Conservation (phyloP, 306 rosid species). For the Cucumis sativus region DNA sequence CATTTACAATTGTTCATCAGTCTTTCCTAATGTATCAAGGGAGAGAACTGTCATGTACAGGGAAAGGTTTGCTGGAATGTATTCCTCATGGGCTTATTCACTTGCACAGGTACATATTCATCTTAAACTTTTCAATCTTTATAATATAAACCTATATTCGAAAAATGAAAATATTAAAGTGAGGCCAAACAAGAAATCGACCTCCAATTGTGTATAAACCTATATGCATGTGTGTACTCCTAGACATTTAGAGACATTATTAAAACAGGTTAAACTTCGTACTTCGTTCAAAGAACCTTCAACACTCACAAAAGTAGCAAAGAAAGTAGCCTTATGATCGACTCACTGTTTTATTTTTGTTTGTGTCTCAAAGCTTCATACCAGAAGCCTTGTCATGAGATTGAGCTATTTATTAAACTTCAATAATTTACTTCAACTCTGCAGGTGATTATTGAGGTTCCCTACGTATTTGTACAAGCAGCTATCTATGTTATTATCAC, state of each 20-base stretch:
- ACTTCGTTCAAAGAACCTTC: too few species aligned
- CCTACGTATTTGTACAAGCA: constrained; percentile 22
- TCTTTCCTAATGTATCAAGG: constrained; percentile 13
- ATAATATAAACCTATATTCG: neutral
- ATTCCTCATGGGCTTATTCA: constrained; percentile 37
- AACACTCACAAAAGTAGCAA: too few species aligned
- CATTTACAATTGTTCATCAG: constrained; percentile 27
- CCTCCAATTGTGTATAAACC: too few species aligned
- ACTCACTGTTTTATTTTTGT: too few species aligned
- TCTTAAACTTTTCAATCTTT: neutral
- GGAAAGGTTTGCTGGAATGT: constrained; percentile 40
- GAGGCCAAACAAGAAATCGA: too few species aligned
- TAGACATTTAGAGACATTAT: too few species aligned
- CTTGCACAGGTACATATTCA: constrained; percentile 27
- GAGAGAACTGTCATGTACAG: constrained; percentile 32
- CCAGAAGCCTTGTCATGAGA: neutral
- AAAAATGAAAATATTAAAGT: too few species aligned
- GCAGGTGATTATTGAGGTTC: constrained; percentile 38
- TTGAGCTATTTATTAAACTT: neutral
- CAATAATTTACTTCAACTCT: neutral
- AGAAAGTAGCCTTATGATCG: too few species aligned
- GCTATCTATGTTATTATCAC: constrained; percentile 4
- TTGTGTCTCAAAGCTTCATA: neutral
- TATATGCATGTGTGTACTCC: too few species aligned
- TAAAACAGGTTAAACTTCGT: too few species aligned